Evolutionary conservation across 1,284 basidiomycete genomes (phyloP).

Genomic region (Naganishia sp.): DNA sequence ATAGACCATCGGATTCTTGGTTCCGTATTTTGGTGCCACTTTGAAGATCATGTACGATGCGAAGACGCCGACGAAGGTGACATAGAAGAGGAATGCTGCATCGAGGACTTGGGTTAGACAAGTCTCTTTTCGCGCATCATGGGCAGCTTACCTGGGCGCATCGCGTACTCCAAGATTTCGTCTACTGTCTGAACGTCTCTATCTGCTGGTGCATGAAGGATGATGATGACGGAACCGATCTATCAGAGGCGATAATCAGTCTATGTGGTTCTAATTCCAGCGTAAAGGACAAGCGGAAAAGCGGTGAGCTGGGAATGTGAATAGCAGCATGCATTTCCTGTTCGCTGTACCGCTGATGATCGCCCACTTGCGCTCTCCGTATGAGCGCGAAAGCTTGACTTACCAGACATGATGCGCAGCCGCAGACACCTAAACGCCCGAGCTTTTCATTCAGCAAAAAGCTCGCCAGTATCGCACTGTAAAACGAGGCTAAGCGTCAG

Average conservation of each 20-base stretch:
- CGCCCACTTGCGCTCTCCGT: no score
- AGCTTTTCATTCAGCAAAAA: constrained; percentile 91
- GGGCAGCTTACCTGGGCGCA: constrained; percentile 72
- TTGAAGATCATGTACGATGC: constrained; percentile 82
- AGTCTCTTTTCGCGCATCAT: no score
- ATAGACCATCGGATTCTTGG: constrained; percentile 86
- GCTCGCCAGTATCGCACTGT: constrained; percentile 85
- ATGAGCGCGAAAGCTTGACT: constrained; percentile 20
- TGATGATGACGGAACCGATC: constrained; percentile 89
- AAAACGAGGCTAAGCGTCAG: background rate
- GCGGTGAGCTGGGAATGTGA: no score
- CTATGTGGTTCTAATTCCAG: no score
- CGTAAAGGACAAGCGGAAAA: no score
- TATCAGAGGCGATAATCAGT: constrained; percentile 18
- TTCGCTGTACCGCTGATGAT: no score
- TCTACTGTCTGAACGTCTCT: constrained; percentile 92
- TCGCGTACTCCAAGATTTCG: constrained; percentile 85
- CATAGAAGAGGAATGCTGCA: constrained; percentile 84
- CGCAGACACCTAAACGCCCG: constrained; percentile 87
- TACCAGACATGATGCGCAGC: constrained; percentile 83
- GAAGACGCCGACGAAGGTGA: constrained; percentile 79
- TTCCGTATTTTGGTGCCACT: constrained; percentile 84
- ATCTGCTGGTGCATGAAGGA: constrained; percentile 95
- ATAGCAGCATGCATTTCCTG: no score
- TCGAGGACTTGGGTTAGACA: no score